Conservation (phyloP, 1,139 yeast species). For the Taphrina confusa region DNA sequence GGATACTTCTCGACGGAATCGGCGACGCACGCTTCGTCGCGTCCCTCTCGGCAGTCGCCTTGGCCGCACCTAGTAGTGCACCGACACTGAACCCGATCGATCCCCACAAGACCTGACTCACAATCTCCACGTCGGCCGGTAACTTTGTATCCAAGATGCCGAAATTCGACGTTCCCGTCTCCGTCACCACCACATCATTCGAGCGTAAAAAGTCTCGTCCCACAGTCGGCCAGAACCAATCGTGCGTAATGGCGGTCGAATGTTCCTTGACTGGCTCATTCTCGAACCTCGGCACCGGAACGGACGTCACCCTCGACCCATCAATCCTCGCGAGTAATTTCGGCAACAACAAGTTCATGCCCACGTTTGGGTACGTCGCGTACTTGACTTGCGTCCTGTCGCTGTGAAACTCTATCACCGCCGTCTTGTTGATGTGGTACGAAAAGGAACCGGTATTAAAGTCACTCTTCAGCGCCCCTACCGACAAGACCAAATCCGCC, state of each 20-base stretch:
- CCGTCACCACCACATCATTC: constrained; percentile 67
- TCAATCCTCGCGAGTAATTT: constrained; percentile 49
- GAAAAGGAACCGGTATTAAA: constrained; percentile 52
- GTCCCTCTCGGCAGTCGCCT: constrained; percentile 60
- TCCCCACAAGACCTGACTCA: constrained; percentile 71
- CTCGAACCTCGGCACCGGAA: constrained; percentile 31
- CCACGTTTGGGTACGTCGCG: constrained; percentile 43
- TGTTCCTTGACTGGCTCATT: constrained; percentile 32
- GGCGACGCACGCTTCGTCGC: too few relatives aligned
- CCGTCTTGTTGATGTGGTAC: constrained; percentile 47
- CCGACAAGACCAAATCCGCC: constrained; percentile 48
- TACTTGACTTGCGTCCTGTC: constrained; percentile 54
- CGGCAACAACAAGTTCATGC: constrained; percentile 48
- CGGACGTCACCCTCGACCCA: constrained; percentile 43
- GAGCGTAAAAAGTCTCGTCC: constrained; percentile 52
- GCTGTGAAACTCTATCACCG: constrained; percentile 50
- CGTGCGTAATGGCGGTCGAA: constrained; percentile 40
- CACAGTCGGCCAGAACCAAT: constrained; percentile 41
- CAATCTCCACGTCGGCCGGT: constrained; percentile 55
- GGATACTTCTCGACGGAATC: constrained; percentile 56
- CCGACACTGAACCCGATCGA: constrained; percentile 88
- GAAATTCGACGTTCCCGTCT: constrained; percentile 78
- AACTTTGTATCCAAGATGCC: constrained; percentile 64
- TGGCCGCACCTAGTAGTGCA: constrained; percentile 73
- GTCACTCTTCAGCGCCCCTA: constrained; percentile 51